Percentiles rank a stretch among this genome's conserved stretches.
Evolutionary conservation across 352 stramenopile species (phyloP).

Genomic region (Phytophthora boehmeriae): DNA sequence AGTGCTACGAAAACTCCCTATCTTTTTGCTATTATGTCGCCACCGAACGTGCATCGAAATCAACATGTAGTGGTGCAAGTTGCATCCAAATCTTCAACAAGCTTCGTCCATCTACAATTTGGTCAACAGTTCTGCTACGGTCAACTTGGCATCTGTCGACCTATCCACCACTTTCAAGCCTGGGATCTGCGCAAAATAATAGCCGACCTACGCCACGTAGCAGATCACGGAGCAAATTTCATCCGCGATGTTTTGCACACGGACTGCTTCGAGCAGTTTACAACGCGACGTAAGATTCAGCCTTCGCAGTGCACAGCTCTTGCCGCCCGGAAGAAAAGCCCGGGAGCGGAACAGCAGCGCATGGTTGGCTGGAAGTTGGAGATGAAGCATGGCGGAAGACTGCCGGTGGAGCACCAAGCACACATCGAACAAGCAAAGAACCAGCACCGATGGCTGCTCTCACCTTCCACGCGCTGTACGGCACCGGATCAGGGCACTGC

Average conservation of each 20-base stretch:
- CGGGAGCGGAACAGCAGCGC: conserved; percentile 26
- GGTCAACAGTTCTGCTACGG: neutral
- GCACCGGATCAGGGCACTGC: conserved; percentile 36
- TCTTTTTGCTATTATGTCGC: neutral
- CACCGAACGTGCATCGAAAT: conserved; percentile 1
- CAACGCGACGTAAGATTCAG: conserved; percentile 31
- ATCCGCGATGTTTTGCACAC: conserved; percentile 2
- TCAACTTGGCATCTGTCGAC: neutral
- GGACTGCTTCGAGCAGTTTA: conserved; percentile 12
- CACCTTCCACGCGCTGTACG: conserved; percentile 31
- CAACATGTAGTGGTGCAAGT: neutral
- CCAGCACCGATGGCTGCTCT: conserved; percentile 40
- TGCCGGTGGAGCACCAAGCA: neutral
- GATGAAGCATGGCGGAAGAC: conserved; percentile 31
- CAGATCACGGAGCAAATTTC: conserved; percentile 33
- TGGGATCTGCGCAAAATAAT: conserved; percentile 40
- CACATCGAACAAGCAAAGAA: conserved; percentile 31
- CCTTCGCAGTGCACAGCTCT: neutral
- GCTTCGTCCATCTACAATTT: neutral
- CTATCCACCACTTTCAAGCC: conserved; percentile 4
- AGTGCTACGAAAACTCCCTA: neutral
- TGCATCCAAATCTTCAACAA: neutral
- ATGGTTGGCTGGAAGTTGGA: conserved; percentile 27
- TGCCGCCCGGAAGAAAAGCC: conserved; percentile 19
- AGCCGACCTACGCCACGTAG: conserved; percentile 22